Percentiles rank a stretch among this genome's conserved stretches.
phyloP scores from a whole-genome alignment of 78 protist species.

The Dictyostelium intermedium region DNA sequence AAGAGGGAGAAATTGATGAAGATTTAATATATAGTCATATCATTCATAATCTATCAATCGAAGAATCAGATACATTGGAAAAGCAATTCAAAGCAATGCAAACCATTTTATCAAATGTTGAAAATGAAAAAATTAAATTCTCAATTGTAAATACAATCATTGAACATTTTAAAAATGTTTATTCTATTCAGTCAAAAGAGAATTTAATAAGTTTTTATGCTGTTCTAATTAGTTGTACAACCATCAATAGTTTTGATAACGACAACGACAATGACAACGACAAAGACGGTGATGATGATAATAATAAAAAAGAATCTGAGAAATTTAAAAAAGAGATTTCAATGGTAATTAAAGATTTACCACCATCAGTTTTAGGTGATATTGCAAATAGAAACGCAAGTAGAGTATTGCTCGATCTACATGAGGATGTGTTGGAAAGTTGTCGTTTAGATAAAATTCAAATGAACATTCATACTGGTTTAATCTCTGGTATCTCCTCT shows the following conservation, averaged over 20 bases:
- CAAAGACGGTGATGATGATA: too few relatives aligned
- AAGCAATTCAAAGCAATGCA: neutral
- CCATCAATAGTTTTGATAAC: too few relatives aligned
- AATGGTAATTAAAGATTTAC: slow-evolving; percentile 9
- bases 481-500: slow-evolving; percentile 4
- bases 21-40: neutral
- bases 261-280: too few relatives aligned
- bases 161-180: slow-evolving; percentile 14
- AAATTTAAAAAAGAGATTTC: neutral
- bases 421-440: slow-evolving; percentile 20
- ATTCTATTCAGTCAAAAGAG: neutral
- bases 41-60: neutral
- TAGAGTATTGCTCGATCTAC: slow-evolving; percentile 40
- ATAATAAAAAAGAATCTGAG: neutral
- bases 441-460: neutral
- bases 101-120: neutral
- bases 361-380: slow-evolving; percentile 56
- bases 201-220: slow-evolving; percentile 7
- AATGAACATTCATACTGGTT: neutral
- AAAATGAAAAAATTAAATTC: slow-evolving; percentile 32
- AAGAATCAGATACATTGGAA: neutral
- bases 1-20: neutral
- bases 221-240: slow-evolving; percentile 1
- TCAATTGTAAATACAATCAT: slow-evolving; percentile 16
- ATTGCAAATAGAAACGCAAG: slow-evolving; percentile 5